Percentiles rank a stretch among this genome's conserved stretches.
These are phyloP conservation scores for Solanum pinnatisectum DNA, from an alignment of 257 asterid genomes.

Conservation along the genomic window DNA sequence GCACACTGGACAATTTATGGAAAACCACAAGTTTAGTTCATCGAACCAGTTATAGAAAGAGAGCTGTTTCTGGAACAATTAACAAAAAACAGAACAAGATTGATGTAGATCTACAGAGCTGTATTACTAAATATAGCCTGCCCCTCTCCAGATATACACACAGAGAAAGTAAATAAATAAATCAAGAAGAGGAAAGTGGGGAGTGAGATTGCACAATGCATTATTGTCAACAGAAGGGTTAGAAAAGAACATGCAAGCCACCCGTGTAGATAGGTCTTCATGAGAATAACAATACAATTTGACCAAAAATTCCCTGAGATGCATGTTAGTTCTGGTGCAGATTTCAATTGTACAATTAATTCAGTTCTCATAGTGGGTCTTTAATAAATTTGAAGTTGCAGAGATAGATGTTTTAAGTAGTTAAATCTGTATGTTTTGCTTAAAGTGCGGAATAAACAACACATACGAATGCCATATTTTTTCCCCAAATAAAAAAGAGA, in stretches of 20 bases:
- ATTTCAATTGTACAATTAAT: not conserved
- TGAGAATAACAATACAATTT: not conserved
- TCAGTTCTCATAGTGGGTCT: not conserved
- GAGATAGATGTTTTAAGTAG: not conserved
- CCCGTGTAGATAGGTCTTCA: not conserved
- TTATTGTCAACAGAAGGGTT: not conserved
- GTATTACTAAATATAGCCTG: not conserved
- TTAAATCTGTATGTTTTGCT: not conserved
- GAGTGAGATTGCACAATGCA: not conserved
- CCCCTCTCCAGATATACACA: not conserved
- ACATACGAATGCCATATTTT: not conserved
- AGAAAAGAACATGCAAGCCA: not conserved
- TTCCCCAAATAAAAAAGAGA: not conserved
- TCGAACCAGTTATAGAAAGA: not conserved
- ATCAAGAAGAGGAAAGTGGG: not conserved
- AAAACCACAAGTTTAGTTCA: not conserved
- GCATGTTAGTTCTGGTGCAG: not conserved
- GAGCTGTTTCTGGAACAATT: not conserved
- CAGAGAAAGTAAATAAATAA: not conserved
- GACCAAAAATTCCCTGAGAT: not conserved
- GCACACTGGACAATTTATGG: slow-evolving; percentile 54
- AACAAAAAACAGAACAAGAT: not conserved
- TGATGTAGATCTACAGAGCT: not conserved
- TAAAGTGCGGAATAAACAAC: not conserved
- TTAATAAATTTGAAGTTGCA: not conserved